Base-by-base conservation (phyloP, 306 rosid genomes). In the Acacia confusa region DNA sequence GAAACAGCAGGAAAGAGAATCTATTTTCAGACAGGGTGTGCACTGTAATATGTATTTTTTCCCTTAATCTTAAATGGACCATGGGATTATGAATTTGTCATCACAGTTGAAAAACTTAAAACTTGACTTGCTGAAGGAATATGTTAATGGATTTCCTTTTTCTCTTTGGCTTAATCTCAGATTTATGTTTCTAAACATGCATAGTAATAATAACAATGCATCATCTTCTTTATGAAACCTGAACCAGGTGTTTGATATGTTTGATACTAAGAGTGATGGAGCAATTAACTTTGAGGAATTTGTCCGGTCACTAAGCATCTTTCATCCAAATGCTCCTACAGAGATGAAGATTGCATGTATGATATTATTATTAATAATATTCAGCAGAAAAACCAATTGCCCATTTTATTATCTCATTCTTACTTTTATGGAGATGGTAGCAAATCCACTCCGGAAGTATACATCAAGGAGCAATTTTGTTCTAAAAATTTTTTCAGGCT, bases 281-380 rank as follows among this genome's bases (percentile, higher is more conserved):
- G 87, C 85, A 8, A 92, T 94, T 70, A 94, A 80, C 48, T 94
- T 92, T 45, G 97, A 84, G 32, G 97, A 94, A 52, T 94, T 94
- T 40, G 97, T 94, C 79, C 85, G 90, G n/a, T 79, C 97, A n/a
- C 80, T 94, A 41, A 90, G 91, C 76, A 66, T 94, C 74, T 94
- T 91, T 79, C 98, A 91, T 78, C 96, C 97, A 28, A 71, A 79
- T 67, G 78, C 98, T 81, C 77, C 96, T 5, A 50, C 72, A 78
- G 89, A 80, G 72, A 79, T 77, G 64, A 94, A 92, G 86, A 88
- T 94, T 36, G 83, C 84, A 83, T 90, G 97, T 92, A 92, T 55
- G 92, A 25, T 50, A 36, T 19, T 45, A 77, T 70, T 44, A 20
- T 14, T 55, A 55, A 19, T 72, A 79, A 19, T 72, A 79, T 58